Percentiles rank a stretch among this genome's conserved stretches.
Evolutionary conservation across 1,284 basidiomycete genomes (phyloP).

Genomic region (Erythrobasidium hasegawianum): DNA sequence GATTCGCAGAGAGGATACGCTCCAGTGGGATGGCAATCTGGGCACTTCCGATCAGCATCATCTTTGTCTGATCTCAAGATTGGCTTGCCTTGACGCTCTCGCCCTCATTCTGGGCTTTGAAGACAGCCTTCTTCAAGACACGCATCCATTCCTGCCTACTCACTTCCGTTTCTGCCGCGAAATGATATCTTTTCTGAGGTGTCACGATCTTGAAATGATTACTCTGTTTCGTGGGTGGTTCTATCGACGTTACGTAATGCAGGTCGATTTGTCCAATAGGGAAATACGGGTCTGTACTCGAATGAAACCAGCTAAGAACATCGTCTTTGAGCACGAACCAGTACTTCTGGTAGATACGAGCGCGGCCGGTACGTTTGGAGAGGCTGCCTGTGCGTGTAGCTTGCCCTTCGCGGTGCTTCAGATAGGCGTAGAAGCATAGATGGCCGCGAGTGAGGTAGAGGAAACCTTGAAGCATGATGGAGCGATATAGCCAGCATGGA

Average conservation of each 20-base stretch:
- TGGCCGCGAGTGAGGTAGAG: constrained; percentile 90
- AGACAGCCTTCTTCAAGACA: constrained; percentile 77
- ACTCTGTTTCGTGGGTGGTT: constrained; percentile 58
- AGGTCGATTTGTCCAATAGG: constrained; percentile 90
- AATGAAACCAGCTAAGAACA: constrained; percentile 88
- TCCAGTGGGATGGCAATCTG: constrained; percentile 92
- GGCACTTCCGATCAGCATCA: neutral
- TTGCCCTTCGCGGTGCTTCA: constrained; percentile 73
- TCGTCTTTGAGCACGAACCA: constrained; percentile 94
- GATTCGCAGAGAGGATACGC: constrained; percentile 80
- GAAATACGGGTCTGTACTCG: constrained; percentile 95
- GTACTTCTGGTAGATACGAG: constrained; percentile 82
- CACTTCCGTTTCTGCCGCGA: constrained; percentile 45
- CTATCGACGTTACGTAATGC: constrained; percentile 84
- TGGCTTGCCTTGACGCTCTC: constrained; percentile 76
- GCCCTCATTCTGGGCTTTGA: constrained; percentile 91
- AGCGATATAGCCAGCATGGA: constrained; percentile 59
- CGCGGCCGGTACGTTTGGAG: constrained; percentile 73
- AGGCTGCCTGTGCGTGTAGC: constrained; percentile 22
- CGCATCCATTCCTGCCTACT: constrained; percentile 69
- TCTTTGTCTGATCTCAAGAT: neutral
- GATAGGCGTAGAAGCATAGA: constrained; percentile 94
- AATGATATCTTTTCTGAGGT: constrained; percentile 47
- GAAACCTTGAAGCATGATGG: constrained; percentile 77
- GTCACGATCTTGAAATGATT: constrained; percentile 49